A percentile compares a stretch with the other conserved stretches of the same genome.
Evolutionary conservation across 768 basidiomycete species (phyloP).

Genomic region (Mycena chlorophos): DNA sequence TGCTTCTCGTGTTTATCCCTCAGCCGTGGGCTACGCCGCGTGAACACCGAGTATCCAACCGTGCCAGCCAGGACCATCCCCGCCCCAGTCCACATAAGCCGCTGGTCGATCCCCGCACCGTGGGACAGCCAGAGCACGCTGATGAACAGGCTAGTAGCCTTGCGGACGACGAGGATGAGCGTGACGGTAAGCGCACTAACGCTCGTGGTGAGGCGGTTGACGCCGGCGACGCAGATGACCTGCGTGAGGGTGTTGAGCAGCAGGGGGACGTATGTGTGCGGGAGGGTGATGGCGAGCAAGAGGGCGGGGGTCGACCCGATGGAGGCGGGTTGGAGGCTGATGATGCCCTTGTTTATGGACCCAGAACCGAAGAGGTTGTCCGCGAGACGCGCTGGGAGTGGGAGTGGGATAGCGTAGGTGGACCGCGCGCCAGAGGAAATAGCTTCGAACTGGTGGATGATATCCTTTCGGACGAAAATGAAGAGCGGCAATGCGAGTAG

Average conservation of each 20-base stretch:
- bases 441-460: constrained; percentile 45
- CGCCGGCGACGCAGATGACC: constrained; percentile 82
- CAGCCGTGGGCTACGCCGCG: constrained; percentile 33
- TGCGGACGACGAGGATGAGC: constrained; percentile 77
- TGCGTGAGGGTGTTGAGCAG: constrained; percentile 80
- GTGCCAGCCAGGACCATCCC: constrained; percentile 70
- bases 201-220: constrained; percentile 79
- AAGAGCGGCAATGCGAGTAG: constrained; percentile 81
- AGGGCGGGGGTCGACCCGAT: constrained; percentile 19
- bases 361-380: background rate
- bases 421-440: constrained; percentile 43
- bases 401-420: constrained; percentile 28
- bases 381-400: background rate
- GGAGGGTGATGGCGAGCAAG: constrained; percentile 43
- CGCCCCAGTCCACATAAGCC: constrained; percentile 70
- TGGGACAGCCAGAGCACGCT: constrained; percentile 54
- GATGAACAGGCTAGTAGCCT: constrained; percentile 73
- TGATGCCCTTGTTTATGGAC: background rate
- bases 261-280: constrained; percentile 62
- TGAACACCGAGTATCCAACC: constrained; percentile 58
- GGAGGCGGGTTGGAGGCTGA: constrained; percentile 29
- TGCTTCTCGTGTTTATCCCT: constrained; percentile 2
- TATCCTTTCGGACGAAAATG: constrained; percentile 53
- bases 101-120: constrained; percentile 35
- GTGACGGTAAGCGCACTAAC: constrained; percentile 77